These are phyloP conservation scores for Mycena capillaripes DNA, from an alignment of 768 basidiomycete genomes.

Conservation along the genomic window DNA sequence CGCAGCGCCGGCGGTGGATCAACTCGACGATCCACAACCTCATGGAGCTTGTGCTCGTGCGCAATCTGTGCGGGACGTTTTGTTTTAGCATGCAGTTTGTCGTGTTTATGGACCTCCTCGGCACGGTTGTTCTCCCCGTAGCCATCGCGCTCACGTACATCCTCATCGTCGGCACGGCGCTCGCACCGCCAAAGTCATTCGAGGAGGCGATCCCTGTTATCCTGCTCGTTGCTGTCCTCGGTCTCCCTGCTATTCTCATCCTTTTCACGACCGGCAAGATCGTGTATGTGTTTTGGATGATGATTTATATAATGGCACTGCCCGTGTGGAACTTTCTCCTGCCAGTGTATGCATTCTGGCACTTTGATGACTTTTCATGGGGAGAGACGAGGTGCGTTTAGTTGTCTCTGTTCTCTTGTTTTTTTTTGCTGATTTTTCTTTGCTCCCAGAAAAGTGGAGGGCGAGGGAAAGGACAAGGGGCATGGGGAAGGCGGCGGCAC, in stretches of 20 bases:
- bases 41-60: constrained; percentile 98
- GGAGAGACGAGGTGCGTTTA: constrained; percentile 91
- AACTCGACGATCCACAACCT: constrained; percentile 99
- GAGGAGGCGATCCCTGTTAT: constrained; percentile 95
- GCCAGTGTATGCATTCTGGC: constrained; percentile 98
- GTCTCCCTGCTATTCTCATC: constrained; percentile 93
- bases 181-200: constrained; percentile 87
- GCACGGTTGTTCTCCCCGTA: constrained; percentile 93
- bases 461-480: constrained; percentile 76
- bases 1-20: constrained; percentile 99
- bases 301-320: constrained; percentile 91
- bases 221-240: constrained; percentile 91
- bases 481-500: constrained; percentile 76
- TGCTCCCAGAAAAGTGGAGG: constrained; percentile 87
- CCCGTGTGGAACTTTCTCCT: constrained; percentile 97
- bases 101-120: constrained; percentile 96
- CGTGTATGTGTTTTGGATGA: constrained; percentile 98
- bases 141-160: constrained; percentile 93
- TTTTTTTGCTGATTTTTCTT: constrained; percentile 33
- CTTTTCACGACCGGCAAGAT: constrained; percentile 95
- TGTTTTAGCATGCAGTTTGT: constrained; percentile 99
- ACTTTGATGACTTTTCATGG: constrained; percentile 99
- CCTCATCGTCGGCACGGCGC: constrained; percentile 84
- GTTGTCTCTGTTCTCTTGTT: background rate
- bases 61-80: constrained; percentile 98